Conservation (phyloP, 2,329 filamentous ascomycete genomes). For the Didymella exigua region DNA sequence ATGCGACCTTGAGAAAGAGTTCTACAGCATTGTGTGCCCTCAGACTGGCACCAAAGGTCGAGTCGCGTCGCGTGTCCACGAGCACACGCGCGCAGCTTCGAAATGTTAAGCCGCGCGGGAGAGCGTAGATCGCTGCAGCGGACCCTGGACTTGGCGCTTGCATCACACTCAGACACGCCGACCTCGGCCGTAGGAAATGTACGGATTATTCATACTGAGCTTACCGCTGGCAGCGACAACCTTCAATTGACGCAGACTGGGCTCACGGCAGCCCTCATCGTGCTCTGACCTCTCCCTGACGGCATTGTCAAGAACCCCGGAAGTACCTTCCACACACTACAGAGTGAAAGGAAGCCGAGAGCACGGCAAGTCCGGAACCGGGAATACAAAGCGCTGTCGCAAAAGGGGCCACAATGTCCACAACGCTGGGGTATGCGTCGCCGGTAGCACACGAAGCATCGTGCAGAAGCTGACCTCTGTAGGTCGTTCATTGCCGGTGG, state of each 20-base stretch:
- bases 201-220: constrained; percentile 13
- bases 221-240: background rate
- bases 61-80: constrained; percentile 11
- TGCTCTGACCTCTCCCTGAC: background rate
- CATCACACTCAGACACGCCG: constrained; percentile 19
- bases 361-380: constrained; percentile 6
- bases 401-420: constrained; percentile 49
- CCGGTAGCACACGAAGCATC: no score
- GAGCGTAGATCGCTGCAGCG: constrained; percentile 8
- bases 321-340: background rate
- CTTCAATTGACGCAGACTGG: background rate
- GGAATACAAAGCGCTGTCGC: constrained; percentile 11
- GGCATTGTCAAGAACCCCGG: background rate
- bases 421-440: constrained; percentile 52
- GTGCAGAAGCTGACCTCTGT: constrained; percentile 1
- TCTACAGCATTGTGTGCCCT: background rate
- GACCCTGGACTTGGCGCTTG: constrained; percentile 13
- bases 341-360: background rate
- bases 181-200: constrained; percentile 15
- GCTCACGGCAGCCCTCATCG: background rate
- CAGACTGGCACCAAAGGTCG: background rate
- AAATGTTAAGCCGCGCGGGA: constrained; percentile 17
- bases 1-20: background rate
- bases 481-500: constrained; percentile 94
- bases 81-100: constrained; percentile 8